These are phyloP conservation scores for Podaxis mareebaensis DNA, from an alignment of 768 basidiomycete genomes.

Conservation along the genomic window DNA sequence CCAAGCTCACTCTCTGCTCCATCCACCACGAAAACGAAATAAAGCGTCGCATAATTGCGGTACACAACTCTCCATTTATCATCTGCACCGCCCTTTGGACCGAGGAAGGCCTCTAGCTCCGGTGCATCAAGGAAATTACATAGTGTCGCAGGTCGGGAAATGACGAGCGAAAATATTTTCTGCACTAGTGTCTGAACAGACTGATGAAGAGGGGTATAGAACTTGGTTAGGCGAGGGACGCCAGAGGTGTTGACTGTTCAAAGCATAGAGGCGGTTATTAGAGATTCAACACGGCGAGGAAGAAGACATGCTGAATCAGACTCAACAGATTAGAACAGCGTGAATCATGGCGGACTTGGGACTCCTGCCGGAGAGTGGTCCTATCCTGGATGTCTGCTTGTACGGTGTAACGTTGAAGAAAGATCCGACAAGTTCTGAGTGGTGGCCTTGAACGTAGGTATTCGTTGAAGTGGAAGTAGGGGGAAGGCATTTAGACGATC, in stretches of 20 bases:
- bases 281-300: neutral
- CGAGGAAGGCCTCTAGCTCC: constrained; percentile 76
- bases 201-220: constrained; percentile 80
- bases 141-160: constrained; percentile 73
- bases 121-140: constrained; percentile 98
- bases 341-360: constrained; percentile 62
- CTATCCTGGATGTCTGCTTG: neutral
- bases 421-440: neutral
- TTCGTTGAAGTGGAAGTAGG: neutral
- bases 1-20: constrained; percentile 96
- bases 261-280: constrained; percentile 6
- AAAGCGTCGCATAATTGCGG: constrained; percentile 92
- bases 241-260: constrained; percentile 89
- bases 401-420: neutral
- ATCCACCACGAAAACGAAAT: constrained; percentile 97
- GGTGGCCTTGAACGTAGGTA: neutral
- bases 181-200: constrained; percentile 71
- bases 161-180: constrained; percentile 89
- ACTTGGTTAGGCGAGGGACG: constrained; percentile 80
- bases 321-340: constrained; percentile 81
- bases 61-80: constrained; percentile 89
- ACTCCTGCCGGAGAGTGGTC: neutral
- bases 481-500: neutral
- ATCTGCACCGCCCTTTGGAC: constrained; percentile 46
- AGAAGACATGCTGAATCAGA: constrained; percentile 21